phyloP scores from a whole-genome alignment of 2,329 filamentous ascomycete species.

The Ceratocystis eucalypticola region DNA sequence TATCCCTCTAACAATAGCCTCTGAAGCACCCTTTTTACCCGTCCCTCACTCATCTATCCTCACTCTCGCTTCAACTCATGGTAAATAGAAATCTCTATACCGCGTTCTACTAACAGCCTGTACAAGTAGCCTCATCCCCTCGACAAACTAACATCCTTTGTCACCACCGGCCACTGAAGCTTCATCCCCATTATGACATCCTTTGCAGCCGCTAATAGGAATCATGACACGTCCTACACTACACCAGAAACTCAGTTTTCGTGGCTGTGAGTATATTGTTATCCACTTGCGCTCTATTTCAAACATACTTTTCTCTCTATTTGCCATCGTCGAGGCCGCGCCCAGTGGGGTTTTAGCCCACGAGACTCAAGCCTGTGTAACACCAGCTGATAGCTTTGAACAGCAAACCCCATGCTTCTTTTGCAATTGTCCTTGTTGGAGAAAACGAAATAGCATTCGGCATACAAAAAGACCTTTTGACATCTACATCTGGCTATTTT shows the following conservation, averaged over 20 bases:
- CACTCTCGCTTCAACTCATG: background rate
- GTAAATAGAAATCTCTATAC: too few species aligned
- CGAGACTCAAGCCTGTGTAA: background rate
- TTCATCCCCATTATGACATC: slow-evolving; percentile 7
- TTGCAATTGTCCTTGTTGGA: slow-evolving; percentile 43
- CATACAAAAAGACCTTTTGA: slow-evolving; percentile 46
- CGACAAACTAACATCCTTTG: background rate
- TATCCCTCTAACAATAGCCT: too few species aligned
- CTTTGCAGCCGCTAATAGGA: slow-evolving; percentile 10
- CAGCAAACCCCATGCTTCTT: slow-evolving; percentile 42
- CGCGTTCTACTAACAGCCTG: too few species aligned
- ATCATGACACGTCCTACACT: background rate
- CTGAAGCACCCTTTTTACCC: too few species aligned
- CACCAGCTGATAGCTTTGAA: slow-evolving; percentile 14
- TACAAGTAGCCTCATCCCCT: too few species aligned
- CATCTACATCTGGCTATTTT: slow-evolving; percentile 38
- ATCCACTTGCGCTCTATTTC: too few species aligned
- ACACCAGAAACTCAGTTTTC: slow-evolving; percentile 18
- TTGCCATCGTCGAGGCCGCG: too few species aligned
- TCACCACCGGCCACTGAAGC: too few species aligned
- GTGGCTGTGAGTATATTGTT: slow-evolving; percentile 20
- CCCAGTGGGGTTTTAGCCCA: too few species aligned
- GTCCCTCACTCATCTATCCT: background rate
- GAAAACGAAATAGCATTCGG: slow-evolving; percentile 40
- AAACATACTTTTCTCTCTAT: too few species aligned